Base-by-base conservation (phyloP, 208 protist species). In the Trichomonas gallinae region DNA sequence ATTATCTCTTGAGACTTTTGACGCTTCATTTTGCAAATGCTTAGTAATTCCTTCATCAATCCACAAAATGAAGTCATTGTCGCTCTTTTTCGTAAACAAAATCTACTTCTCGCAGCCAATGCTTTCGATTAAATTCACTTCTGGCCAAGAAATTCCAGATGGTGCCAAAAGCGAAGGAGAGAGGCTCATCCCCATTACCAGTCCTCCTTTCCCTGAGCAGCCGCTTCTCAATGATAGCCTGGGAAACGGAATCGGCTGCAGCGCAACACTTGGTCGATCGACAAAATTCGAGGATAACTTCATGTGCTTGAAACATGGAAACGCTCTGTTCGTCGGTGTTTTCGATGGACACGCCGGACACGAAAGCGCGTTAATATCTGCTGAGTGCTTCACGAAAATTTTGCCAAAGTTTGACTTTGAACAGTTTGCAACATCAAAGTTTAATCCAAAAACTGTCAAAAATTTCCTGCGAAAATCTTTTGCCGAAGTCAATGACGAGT, bases 241-340 rank as follows among this genome's bases (percentile, higher is more conserved):
- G 0, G 44, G 87, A 17, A 31, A 48, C 38, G 15, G 44, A 23
- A 93, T 93, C 51, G 87, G 87, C 10, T 93, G 87, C 31, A 49
- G 40, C 15, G 87, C 87, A 26, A 93, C 87, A 38, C 21, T 44
- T 6, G 87, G 87, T 38, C 40, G 44, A 38, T 93, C 87, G 0
- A 93, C 87, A 51, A 93, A 93, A 51, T 93, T 48, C 45, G 87
- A 93, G 31, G 87, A 93, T 58, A 93, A 93, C 26, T 93, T 93
- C 44, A 48, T 93, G 40, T 40, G 26, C 26, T 48, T 42, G 6
- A 51, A 34, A 9, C 6, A 26, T 3, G 44, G 31, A 49, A 38
- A 93, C 38, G 44, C 46, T 17, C n/a, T 23, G 42, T 93, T 51
- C 36, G n/a, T 93, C 38, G 87, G 87, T 38, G 87, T 93, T 3